Conservation (phyloP, 148 eudicot genomes). For the Cornus kousa region DNA sequence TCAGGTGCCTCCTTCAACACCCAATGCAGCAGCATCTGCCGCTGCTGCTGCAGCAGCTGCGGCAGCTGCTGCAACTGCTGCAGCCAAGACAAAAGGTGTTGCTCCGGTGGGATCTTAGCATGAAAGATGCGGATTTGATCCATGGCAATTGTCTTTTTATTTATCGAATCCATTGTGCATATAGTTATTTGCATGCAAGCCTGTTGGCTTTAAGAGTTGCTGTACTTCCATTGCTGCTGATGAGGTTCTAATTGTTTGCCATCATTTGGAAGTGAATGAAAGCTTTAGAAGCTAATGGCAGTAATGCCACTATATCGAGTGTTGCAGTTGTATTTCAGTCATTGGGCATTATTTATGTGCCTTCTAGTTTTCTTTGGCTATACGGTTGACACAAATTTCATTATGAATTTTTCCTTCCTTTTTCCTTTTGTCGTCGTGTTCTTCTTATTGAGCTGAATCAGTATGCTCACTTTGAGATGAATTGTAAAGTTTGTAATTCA, state of each 20-base stretch:
- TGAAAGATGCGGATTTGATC: slow-evolving; percentile 2
- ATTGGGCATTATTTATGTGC: background rate
- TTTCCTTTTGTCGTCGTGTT: too few relatives aligned
- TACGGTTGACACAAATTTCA: background rate
- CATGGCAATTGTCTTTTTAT: background rate
- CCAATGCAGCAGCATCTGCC: slow-evolving; percentile 62
- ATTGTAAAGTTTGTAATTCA: background rate
- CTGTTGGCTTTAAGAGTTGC: background rate
- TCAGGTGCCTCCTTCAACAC: slow-evolving; percentile 56
- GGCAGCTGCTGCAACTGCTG: slow-evolving; percentile 52
- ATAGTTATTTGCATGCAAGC: slow-evolving; percentile 5
- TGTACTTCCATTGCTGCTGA: background rate
- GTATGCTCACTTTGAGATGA: background rate
- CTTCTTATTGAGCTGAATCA: background rate
- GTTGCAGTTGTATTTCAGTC: background rate
- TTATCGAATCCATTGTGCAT: slow-evolving; percentile 17
- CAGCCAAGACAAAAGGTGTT: slow-evolving; percentile 74
- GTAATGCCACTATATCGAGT: background rate
- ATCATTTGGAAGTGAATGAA: background rate
- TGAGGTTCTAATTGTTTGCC: slow-evolving; percentile 8
- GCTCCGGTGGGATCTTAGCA: slow-evolving; percentile 78
- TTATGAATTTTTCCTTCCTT: background rate
- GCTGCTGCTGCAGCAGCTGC: slow-evolving; percentile 69
- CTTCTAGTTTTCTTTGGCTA: background rate
- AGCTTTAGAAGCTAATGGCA: background rate